phyloP scores from a whole-genome alignment of 768 basidiomycete species.

The Chiua virens region DNA sequence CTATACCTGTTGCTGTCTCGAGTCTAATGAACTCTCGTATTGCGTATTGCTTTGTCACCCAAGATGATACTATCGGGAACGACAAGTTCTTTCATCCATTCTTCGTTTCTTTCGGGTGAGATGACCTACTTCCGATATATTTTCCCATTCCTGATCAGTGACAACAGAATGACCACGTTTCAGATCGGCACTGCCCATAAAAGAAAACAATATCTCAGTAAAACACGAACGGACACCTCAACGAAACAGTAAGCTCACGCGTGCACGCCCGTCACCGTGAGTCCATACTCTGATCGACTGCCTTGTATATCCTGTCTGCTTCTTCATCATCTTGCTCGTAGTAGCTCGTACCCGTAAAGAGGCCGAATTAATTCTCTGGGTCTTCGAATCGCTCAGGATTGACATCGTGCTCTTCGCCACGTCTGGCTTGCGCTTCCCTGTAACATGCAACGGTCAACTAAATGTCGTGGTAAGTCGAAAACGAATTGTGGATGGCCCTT shows the following conservation, averaged over 20 bases:
- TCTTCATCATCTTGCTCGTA: conserved; percentile 98
- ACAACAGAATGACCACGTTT: conserved; percentile 87
- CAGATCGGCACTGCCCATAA: conserved; percentile 66
- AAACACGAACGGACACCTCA: not conserved
- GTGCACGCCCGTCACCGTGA: conserved; percentile 74
- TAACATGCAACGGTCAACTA: not conserved
- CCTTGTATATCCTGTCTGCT: conserved; percentile 92
- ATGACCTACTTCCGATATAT: conserved; percentile 94
- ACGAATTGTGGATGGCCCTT: conserved; percentile 81
- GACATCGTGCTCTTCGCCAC: conserved; percentile 86
- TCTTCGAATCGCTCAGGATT: conserved; percentile 94
- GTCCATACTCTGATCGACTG: conserved; percentile 92
- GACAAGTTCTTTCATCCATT: conserved; percentile 80
- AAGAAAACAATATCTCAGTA: not conserved
- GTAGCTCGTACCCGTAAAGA: conserved; percentile 94
- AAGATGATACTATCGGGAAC: conserved; percentile 94
- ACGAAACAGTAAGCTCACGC: conserved; percentile 57
- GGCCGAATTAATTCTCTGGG: conserved; percentile 94
- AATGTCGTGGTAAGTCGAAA: not conserved
- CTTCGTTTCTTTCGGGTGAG: conserved; percentile 88
- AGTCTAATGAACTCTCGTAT: conserved; percentile 76
- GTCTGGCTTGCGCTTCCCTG: conserved; percentile 82
- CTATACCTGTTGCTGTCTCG: conserved; percentile 72
- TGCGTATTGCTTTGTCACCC: conserved; percentile 75
- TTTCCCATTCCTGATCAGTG: conserved; percentile 92